Percentiles rank a stretch among this genome's conserved stretches.
Conservation (phyloP, 495 filamentous ascomycete species). For the Cercophora sp. region DNA sequence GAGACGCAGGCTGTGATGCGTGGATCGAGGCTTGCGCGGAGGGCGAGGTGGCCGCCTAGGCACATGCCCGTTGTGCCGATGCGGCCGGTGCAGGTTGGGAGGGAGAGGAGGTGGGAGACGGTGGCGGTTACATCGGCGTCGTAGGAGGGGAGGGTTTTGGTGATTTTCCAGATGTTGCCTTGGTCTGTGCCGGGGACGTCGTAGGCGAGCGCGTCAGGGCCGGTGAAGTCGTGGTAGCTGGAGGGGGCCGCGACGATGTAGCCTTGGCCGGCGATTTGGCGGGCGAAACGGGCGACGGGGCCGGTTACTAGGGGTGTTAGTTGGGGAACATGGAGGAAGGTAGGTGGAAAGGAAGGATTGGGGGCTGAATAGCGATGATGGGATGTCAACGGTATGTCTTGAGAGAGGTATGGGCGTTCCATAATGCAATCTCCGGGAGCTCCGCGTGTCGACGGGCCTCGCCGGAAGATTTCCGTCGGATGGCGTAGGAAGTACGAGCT, state of each 20-base stretch:
- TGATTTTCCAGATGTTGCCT: slow-evolving; percentile 82
- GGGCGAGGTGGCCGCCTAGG: slow-evolving; percentile 86
- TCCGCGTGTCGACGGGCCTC: no score
- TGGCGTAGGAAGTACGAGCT: no score
- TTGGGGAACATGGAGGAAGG: no score
- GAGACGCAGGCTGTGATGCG: slow-evolving; percentile 73
- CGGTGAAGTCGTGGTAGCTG: slow-evolving; percentile 90
- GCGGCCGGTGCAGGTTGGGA: slow-evolving; percentile 77
- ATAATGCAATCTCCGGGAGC: no score
- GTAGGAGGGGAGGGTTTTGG: slow-evolving; percentile 83
- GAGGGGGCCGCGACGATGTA: slow-evolving; percentile 91
- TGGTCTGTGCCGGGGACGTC: slow-evolving; percentile 82
- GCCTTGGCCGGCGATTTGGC: slow-evolving; percentile 88
- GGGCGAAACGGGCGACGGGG: slow-evolving; percentile 83
- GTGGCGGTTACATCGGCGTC: slow-evolving; percentile 76
- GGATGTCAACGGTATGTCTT: no score
- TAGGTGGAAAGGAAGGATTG: no score
- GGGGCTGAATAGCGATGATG: no score
- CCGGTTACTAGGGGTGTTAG: slow-evolving; percentile 95
- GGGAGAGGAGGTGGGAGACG: slow-evolving; percentile 69
- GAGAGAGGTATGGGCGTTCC: no score
- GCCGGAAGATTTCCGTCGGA: no score
- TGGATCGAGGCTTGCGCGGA: slow-evolving; percentile 75
- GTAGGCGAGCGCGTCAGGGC: slow-evolving; percentile 79
- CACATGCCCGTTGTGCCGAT: slow-evolving; percentile 94